Evolutionary conservation across 2,329 filamentous ascomycete species (phyloP).

Genomic region (Phialophora macrospora): DNA sequence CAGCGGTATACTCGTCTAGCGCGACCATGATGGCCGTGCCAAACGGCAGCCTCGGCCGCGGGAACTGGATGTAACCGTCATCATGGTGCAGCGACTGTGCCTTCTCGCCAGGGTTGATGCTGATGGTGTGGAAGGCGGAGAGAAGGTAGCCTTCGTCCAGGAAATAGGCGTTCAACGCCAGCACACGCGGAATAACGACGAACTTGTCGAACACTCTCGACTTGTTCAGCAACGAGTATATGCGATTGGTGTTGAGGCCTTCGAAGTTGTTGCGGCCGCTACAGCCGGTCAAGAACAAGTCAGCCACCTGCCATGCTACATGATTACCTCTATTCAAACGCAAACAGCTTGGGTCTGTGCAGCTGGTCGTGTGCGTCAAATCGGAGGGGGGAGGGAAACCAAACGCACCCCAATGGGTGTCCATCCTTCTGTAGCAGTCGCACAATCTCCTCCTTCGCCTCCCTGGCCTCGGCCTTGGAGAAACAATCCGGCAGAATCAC

Average conservation of each 20-base stretch:
- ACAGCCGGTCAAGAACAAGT: slow-evolving; percentile 1
- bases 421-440: slow-evolving; percentile 43
- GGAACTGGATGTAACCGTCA: slow-evolving; percentile 43
- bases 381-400: background rate
- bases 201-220: slow-evolving; percentile 49
- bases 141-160: slow-evolving; percentile 46
- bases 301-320: background rate
- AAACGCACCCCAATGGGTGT: background rate
- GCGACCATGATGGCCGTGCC: slow-evolving; percentile 45
- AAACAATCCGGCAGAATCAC: slow-evolving; percentile 46
- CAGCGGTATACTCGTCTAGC: slow-evolving; percentile 34
- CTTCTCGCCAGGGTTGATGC: slow-evolving; percentile 48
- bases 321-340: too few relatives aligned
- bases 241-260: slow-evolving; percentile 46
- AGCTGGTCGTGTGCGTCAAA: too few relatives aligned
- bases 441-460: slow-evolving; percentile 42
- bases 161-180: slow-evolving; percentile 50
- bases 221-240: slow-evolving; percentile 50
- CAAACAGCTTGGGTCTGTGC: too few relatives aligned
- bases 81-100: slow-evolving; percentile 48
- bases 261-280: slow-evolving; percentile 48
- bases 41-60: slow-evolving; percentile 45
- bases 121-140: slow-evolving; percentile 47
- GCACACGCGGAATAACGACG: slow-evolving; percentile 43
- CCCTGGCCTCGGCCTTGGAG: slow-evolving; percentile 43